Evolutionary conservation across 768 basidiomycete genomes (phyloP).

Genomic region (Mycena leptocephala): DNA sequence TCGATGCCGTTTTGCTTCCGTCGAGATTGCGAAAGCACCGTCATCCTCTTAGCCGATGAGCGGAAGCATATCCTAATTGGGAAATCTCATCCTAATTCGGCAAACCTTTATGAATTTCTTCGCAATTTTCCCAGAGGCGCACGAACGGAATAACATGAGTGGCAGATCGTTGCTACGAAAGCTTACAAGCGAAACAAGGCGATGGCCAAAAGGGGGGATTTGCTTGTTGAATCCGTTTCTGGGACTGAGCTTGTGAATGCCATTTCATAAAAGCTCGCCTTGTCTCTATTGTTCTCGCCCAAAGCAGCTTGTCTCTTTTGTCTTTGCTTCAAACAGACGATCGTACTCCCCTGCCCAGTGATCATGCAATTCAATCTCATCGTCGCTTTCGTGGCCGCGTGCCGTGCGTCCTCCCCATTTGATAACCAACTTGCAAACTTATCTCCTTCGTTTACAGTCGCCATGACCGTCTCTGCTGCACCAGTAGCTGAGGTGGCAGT

Average conservation of each 20-base stretch:
- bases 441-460: constrained; percentile 21
- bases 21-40: too few relatives aligned
- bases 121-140: background rate
- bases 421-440: background rate
- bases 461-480: constrained; percentile 32
- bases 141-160: background rate
- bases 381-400: constrained; percentile 30
- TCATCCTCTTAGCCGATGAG: background rate
- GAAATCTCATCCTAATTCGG: constrained; percentile 29
- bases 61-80: constrained; percentile 10
- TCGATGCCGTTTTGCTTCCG: too few relatives aligned
- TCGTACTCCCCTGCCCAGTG: constrained; percentile 21
- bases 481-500: constrained; percentile 24
- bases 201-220: constrained; percentile 16
- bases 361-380: constrained; percentile 33
- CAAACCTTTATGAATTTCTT: background rate
- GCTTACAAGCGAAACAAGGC: constrained; percentile 23
- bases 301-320: constrained; percentile 32
- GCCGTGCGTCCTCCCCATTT: constrained; percentile 16
- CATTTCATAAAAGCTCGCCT: constrained; percentile 11
- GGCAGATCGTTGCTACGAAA: constrained; percentile 19
- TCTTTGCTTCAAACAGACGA: constrained; percentile 9
- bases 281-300: constrained; percentile 30
- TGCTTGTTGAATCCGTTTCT: constrained; percentile 29
- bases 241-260: constrained; percentile 9